phyloP scores from a whole-genome alignment of 768 basidiomycete species.

The Mycena indigotica region DNA sequence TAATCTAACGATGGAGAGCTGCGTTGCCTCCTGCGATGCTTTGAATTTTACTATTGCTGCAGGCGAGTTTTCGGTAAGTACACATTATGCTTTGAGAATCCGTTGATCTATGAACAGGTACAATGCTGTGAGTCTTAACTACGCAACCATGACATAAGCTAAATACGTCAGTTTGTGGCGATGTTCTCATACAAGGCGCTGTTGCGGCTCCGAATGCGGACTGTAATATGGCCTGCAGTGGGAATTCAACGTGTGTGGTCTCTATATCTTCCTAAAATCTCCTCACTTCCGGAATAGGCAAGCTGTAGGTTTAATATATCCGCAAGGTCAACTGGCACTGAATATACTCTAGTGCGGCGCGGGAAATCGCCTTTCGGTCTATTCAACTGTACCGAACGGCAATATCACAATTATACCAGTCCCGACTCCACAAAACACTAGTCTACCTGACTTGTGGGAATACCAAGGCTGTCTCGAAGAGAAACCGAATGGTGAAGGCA shows the following conservation, averaged over 20 bases:
- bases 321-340: conserved; percentile 48
- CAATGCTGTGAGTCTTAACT: conserved; percentile 46
- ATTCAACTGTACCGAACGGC: conserved; percentile 45
- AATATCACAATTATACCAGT: conserved; percentile 59
- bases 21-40: conserved; percentile 58
- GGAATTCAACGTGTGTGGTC: conserved; percentile 57
- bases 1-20: conserved; percentile 57
- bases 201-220: conserved; percentile 46
- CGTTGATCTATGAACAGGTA: too few relatives aligned
- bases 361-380: conserved; percentile 70
- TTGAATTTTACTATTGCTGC: conserved; percentile 69
- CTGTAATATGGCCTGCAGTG: conserved; percentile 77
- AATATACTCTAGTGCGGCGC: conserved; percentile 55
- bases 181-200: conserved; percentile 64
- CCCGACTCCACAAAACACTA: conserved; percentile 55
- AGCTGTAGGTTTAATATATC: conserved; percentile 3
- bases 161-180: conserved; percentile 61
- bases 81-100: too few relatives aligned
- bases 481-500: neutral
- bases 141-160: neutral
- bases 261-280: neutral
- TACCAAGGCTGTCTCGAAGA: conserved; percentile 58
- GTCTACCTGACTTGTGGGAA: conserved; percentile 62
- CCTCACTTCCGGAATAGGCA: conserved; percentile 3
- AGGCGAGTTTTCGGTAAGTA: conserved; percentile 58